Base-by-base conservation (phyloP, 208 protist species). In the Angomonas ambiguus region DNA sequence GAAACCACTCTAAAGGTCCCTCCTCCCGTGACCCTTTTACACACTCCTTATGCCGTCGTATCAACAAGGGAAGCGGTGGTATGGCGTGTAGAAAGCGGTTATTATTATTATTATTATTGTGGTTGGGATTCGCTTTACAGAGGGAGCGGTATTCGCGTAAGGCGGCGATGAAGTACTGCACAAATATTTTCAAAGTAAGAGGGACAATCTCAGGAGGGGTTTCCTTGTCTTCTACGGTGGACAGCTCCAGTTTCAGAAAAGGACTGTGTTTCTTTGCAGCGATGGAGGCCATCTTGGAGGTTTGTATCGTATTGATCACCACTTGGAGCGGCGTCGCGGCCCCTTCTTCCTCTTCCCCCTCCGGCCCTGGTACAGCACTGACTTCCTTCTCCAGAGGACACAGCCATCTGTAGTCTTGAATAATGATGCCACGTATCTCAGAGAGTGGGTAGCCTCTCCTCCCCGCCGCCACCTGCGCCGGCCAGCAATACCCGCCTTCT, bases 221-320 rank as follows among this genome's bases (percentile, higher is more conserved):
- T 18, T 48, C 38, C 18, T 18, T 11, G 10, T 24, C n/a, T 30
- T 56, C 49, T 8, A 8, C 49, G 41, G 31, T 34, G 49, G 6
- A 8, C n/a, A 56, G 49, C n/a, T 11, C 5, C n/a, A 56, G 49
- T 24, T 11, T 8, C 49, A 56, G n/a, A 8, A 25, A 16, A 11
- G 49, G 49, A 25, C 49, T 56, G n/a, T 6, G 8, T 8, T 20
- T 18, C 41, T 69, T 74, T 4, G 42, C 13, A 41, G 70, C 45
- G 16, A 57, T 42, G 58, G 64, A 51, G 22, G n/a, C 45, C 1
- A 53, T 25, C 1, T 51, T 57, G 0, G 16, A 6, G 0, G 53
- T 51, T 0, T 49, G 28, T 13, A 69, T 49, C 20, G 45, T 4
- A 8, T 72, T 61, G 51, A 24, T 13, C 41, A 62, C 27, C 11